phyloP scores from a whole-genome alignment of 2,329 filamentous ascomycete species.

The Colletotrichum eleusines region DNA sequence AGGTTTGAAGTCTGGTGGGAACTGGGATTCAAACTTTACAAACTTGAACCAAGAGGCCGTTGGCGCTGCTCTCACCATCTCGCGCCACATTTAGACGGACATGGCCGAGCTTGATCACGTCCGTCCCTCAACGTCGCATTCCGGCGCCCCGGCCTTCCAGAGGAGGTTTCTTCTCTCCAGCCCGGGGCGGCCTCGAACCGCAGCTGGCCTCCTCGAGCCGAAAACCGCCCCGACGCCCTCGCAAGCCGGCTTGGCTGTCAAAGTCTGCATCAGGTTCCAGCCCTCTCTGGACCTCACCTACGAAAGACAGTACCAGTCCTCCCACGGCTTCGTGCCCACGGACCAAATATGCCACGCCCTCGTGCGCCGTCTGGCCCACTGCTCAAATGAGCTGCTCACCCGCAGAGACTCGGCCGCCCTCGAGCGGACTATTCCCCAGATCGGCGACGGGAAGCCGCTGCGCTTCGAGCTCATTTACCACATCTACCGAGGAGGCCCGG shows the following conservation, averaged over 20 bases:
- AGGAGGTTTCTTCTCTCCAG: constrained; percentile 40
- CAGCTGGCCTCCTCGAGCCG: constrained; percentile 29
- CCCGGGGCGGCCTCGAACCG: constrained; percentile 41
- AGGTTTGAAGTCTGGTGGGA: constrained; percentile 37
- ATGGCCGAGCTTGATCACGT: constrained; percentile 37
- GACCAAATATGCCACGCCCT: constrained; percentile 62
- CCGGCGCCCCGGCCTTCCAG: constrained; percentile 33
- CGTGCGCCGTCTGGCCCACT: constrained; percentile 64
- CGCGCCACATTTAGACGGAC: constrained; percentile 26
- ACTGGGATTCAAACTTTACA: constrained; percentile 30
- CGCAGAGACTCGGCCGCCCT: constrained; percentile 63
- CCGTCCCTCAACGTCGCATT: constrained; percentile 40
- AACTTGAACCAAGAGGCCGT: constrained; percentile 13
- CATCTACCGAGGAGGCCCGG: constrained; percentile 55
- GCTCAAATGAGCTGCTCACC: constrained; percentile 65
- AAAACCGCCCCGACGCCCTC: constrained; percentile 16
- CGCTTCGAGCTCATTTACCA: constrained; percentile 63
- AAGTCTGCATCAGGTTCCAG: constrained; percentile 60
- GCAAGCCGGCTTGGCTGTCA: constrained; percentile 52
- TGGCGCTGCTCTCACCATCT: constrained; percentile 22
- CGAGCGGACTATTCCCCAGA: constrained; percentile 48
- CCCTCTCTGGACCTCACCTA: constrained; percentile 59
- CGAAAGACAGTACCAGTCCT: constrained; percentile 60
- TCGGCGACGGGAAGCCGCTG: constrained; percentile 56
- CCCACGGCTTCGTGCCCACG: constrained; percentile 56